Evolutionary conservation across 2,329 filamentous ascomycete species (phyloP).

Genomic region (Colletotrichum cereale): DNA sequence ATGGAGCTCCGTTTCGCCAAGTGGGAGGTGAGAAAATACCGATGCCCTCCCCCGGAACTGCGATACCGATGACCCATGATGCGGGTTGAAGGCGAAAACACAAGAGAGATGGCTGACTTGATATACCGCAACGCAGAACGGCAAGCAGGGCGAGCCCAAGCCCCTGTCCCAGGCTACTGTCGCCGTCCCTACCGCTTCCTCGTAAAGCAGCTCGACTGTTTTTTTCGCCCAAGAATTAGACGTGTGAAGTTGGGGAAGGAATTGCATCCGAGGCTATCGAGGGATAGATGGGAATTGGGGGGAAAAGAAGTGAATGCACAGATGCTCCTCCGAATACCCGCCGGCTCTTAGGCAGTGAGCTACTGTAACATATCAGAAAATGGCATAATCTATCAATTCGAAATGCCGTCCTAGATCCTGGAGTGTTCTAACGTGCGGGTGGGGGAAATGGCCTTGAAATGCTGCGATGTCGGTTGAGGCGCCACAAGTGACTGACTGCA

Average conservation of each 20-base stretch:
- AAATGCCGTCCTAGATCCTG: constrained; percentile 21
- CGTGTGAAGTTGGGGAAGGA: constrained; percentile 6
- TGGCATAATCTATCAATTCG: constrained; percentile 37
- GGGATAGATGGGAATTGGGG: constrained; percentile 32
- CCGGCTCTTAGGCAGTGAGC: constrained; percentile 32
- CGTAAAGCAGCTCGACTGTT: constrained; percentile 46
- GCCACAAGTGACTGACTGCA: constrained; percentile 12
- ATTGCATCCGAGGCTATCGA: constrained; percentile 6
- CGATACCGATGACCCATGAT: constrained; percentile 8
- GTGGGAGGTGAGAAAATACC: constrained; percentile 83
- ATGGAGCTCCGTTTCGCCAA: constrained; percentile 91
- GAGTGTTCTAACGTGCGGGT: constrained; percentile 3
- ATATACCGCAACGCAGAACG: constrained; percentile 75
- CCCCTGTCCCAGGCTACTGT: constrained; percentile 72
- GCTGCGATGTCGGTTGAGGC: constrained; percentile 32
- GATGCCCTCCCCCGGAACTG: neutral
- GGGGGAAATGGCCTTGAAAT: neutral
- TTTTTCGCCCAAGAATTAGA: constrained; percentile 26
- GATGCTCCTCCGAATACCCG: constrained; percentile 27
- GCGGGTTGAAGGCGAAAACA: neutral
- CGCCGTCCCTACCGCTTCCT: constrained; percentile 53
- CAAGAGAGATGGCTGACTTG: constrained; percentile 31
- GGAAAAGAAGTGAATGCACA: constrained; percentile 22
- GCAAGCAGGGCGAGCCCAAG: constrained; percentile 92
- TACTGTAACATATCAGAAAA: constrained; percentile 40